phyloP scores from a whole-genome alignment of 108 stramenopile genomes.

The Cafeteria roenbergensis region DNA sequence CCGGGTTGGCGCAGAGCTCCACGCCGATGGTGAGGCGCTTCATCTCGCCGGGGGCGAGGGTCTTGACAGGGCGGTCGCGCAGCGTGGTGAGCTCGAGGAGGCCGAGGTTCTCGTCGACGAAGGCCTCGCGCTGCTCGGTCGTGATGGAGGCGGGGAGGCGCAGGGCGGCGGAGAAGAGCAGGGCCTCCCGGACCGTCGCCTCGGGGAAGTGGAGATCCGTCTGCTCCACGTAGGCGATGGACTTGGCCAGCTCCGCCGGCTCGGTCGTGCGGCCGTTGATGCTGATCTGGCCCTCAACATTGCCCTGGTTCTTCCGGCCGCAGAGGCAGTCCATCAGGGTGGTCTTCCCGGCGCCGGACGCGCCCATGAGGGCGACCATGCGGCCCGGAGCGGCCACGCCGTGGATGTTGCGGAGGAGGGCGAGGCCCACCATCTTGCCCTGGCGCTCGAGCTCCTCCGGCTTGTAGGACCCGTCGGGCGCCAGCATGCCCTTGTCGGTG shows the following conservation, averaged over 20 bases:
- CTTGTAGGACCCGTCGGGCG: no score
- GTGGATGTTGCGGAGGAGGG: slow-evolving; percentile 16
- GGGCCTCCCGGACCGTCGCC: slow-evolving; percentile 51
- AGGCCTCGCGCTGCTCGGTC: slow-evolving; percentile 13
- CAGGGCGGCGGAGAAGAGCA: slow-evolving; percentile 34
- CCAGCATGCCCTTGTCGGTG: slow-evolving; percentile 1
- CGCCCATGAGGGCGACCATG: slow-evolving; percentile 29
- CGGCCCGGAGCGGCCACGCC: slow-evolving; percentile 18
- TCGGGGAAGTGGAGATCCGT: slow-evolving; percentile 49
- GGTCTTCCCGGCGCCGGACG: slow-evolving; percentile 46
- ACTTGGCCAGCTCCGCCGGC: slow-evolving; percentile 15
- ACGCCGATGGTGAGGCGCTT: slow-evolving; percentile 52
- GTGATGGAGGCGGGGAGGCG: neutral
- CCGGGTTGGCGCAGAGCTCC: slow-evolving; percentile 60
- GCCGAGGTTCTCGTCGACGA: slow-evolving; percentile 35
- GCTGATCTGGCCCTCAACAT: slow-evolving; percentile 38
- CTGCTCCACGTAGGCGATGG: slow-evolving; percentile 54
- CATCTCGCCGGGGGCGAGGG: slow-evolving; percentile 51
- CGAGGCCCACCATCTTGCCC: neutral
- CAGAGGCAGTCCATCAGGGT: slow-evolving; percentile 54
- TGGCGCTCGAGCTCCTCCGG: neutral
- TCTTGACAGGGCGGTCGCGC: slow-evolving; percentile 65
- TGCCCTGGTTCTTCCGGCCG: slow-evolving; percentile 51
- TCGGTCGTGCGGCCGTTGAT: slow-evolving; percentile 47
- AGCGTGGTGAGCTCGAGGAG: slow-evolving; percentile 53